phyloP scores from a whole-genome alignment of 2,329 filamentous ascomycete genomes.

The Fusarium sp. region DNA sequence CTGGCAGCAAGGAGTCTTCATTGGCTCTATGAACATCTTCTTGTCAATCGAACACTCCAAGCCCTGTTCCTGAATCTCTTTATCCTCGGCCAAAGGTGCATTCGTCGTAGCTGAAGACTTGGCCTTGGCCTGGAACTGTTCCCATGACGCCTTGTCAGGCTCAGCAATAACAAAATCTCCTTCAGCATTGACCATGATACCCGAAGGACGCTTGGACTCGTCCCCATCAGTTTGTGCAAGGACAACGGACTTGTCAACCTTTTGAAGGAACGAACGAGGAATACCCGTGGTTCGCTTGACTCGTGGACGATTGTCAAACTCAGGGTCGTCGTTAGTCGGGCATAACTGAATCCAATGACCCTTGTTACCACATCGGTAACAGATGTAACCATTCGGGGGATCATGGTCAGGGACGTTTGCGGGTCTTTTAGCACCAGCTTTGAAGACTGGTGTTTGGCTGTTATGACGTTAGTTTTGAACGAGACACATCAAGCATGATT shows the following conservation, averaged over 20 bases:
- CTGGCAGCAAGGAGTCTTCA: slow-evolving; percentile 98
- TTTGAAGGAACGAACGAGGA: slow-evolving; percentile 93
- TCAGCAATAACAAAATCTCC: slow-evolving; percentile 97
- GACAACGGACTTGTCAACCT: slow-evolving; percentile 88
- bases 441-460: slow-evolving; percentile 72
- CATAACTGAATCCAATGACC: slow-evolving; percentile 99
- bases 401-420: slow-evolving; percentile 90
- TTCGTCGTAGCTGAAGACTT: slow-evolving; percentile 88
- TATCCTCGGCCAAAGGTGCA: slow-evolving; percentile 79
- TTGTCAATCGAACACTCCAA: slow-evolving; percentile 97
- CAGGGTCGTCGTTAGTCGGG: slow-evolving; percentile 97
- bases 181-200: slow-evolving; percentile 97
- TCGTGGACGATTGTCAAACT: slow-evolving; percentile 91
- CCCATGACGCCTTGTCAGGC: slow-evolving; percentile 95
- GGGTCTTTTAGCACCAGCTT: slow-evolving; percentile 72
- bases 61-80: slow-evolving; percentile 87
- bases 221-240: slow-evolving; percentile 78
- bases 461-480: slow-evolving; percentile 48
- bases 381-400: slow-evolving; percentile 92
- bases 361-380: slow-evolving; percentile 95
- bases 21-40: slow-evolving; percentile 97
- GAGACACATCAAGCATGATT: slow-evolving; percentile 2
- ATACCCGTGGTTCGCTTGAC: slow-evolving; percentile 98
- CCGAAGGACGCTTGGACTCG: slow-evolving; percentile 86
- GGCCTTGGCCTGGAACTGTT: slow-evolving; percentile 94